phyloP scores from a whole-genome alignment of 2,329 filamentous ascomycete species.

The Neonectria magnoliae region DNA sequence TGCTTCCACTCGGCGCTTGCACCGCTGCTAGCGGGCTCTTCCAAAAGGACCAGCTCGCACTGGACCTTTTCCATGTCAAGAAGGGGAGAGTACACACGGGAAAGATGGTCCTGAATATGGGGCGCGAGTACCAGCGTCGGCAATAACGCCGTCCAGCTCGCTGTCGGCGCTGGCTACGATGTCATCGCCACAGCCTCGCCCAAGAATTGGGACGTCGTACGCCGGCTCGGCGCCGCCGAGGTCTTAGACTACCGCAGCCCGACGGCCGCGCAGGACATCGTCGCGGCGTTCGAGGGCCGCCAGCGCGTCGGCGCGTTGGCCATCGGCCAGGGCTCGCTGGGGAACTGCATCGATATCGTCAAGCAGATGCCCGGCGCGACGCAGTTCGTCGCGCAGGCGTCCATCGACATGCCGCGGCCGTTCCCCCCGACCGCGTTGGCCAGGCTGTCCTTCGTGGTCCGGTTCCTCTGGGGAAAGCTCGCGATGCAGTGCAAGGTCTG shows the following conservation, averaged over 20 bases:
- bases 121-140: slow-evolving; percentile 60
- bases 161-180: slow-evolving; percentile 52
- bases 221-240: slow-evolving; percentile 52
- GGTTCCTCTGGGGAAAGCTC: background rate
- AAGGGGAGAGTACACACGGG: background rate
- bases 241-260: slow-evolving; percentile 53
- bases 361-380: background rate
- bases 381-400: slow-evolving; percentile 12
- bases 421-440: slow-evolving; percentile 2
- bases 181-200: slow-evolving; percentile 54
- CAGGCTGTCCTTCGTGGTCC: background rate
- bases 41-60: slow-evolving; percentile 30
- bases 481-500: slow-evolving; percentile 8
- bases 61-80: slow-evolving; percentile 25
- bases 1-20: slow-evolving; percentile 27
- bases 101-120: slow-evolving; percentile 46
- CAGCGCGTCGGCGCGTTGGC: slow-evolving; percentile 25
- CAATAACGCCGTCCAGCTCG: slow-evolving; percentile 57
- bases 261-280: slow-evolving; percentile 24
- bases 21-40: slow-evolving; percentile 33
- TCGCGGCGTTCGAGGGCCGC: background rate
- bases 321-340: slow-evolving; percentile 10
- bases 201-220: slow-evolving; percentile 53
- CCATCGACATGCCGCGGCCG: slow-evolving; percentile 6
- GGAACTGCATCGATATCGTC: slow-evolving; percentile 12